Evolutionary conservation across 805 yeast species (phyloP), one percentile per base, ranked within the genome.

Genomic region (Yamadazyma olivae): DNA sequence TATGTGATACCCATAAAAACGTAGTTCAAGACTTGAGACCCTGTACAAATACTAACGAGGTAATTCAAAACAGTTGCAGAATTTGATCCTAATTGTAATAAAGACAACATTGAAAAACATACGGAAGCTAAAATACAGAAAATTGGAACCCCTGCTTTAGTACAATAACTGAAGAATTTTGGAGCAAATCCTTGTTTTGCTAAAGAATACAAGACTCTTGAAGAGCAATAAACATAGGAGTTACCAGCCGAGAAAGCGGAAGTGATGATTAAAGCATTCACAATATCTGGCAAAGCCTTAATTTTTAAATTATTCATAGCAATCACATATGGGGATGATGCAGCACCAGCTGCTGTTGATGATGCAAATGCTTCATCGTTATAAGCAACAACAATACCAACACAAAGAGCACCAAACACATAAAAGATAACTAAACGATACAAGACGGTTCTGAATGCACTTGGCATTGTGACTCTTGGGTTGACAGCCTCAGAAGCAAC

Each of bases 181-280:
- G 95, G 95, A 1, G 93, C 91, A 42, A 76, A 74, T 0, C 91
- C 89, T 48, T 75, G 77, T 20, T 75, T 58, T 0, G 93, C 83
- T 57, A 85, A 64, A 2, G 87, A 87, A 54, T 79, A 80, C 16
- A 86, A 62, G 0, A 84, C 68, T 52, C 78, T 60, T 6, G 88
- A 75, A 0, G 91, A 81, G 41, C 88, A 79, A 52, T 77, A 85
- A 23, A 84, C 75, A 54, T 79, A 83, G 1, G 91, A 83, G 56
- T 86, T 86, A 35, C 95, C 95, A 2, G 95, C 89, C 23, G 89
- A 80, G 46, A 86, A 81, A 0, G 90, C 83, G 1, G 93, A 75
- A 4, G 86, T 69, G 36, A 88, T 68, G 37, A 88, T 71, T 20
- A 86, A 75, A 1, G 77, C 95, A 58, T 89, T 89, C 39, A 89